These are phyloP conservation scores for Antrodiella citrinella DNA, from an alignment of 768 basidiomycete species.

Conservation along the genomic window DNA sequence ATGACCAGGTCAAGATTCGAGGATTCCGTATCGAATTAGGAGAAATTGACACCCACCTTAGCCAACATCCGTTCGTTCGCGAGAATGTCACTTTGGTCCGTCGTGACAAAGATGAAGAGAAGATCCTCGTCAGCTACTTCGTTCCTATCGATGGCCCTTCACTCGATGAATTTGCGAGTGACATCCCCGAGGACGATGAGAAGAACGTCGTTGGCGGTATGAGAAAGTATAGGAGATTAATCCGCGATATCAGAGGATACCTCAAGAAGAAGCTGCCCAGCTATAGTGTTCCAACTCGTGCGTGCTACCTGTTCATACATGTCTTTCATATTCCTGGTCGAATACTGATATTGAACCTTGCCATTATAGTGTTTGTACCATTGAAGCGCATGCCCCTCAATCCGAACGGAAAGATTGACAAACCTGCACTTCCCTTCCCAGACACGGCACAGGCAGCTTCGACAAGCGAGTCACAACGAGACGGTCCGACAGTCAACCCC, in stretches of 20 bases:
- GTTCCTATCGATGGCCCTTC: constrained; percentile 73
- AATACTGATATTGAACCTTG: background rate
- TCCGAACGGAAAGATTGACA: constrained; percentile 99
- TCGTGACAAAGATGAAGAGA: constrained; percentile 98
- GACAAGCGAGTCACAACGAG: constrained; percentile 31
- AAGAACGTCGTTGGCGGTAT: constrained; percentile 69
- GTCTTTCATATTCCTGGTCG: constrained; percentile 5
- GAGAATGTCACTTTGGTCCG: constrained; percentile 97
- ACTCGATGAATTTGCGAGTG: constrained; percentile 65
- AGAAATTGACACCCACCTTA: constrained; percentile 94
- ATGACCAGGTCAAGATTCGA: constrained; percentile 98
- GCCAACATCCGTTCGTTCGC: constrained; percentile 86
- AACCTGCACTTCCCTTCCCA: constrained; percentile 96
- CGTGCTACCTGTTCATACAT: constrained; percentile 24
- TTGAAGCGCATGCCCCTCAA: constrained; percentile 94
- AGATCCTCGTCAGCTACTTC: constrained; percentile 95
- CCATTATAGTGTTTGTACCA: constrained; percentile 77
- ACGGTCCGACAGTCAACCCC: constrained; percentile 35
- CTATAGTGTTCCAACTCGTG: constrained; percentile 88
- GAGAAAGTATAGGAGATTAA: constrained; percentile 75
- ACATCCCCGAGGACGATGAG: constrained; percentile 45
- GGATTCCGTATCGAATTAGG: constrained; percentile 98
- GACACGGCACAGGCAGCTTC: constrained; percentile 70
- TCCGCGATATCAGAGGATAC: constrained; percentile 91
- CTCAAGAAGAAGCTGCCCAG: constrained; percentile 94